A percentile compares a stretch with the other conserved stretches of the same genome.
phyloP scores from a whole-genome alignment of 352 stramenopile genomes.

The Thraustochytrium striatum region DNA sequence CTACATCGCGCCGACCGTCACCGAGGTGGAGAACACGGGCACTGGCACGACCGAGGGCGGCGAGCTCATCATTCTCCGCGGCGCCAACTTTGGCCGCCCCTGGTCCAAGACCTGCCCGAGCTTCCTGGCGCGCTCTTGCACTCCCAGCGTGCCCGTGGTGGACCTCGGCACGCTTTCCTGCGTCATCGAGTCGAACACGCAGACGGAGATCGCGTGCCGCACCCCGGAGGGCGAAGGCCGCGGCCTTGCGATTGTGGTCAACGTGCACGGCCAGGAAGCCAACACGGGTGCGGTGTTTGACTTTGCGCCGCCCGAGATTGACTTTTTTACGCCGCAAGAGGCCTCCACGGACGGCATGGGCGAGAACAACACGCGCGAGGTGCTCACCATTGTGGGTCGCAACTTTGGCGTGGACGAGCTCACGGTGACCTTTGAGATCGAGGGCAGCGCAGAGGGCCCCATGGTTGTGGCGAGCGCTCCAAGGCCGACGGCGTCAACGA shows the following conservation, averaged over 20 bases:
- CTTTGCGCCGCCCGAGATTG: slow-evolving; percentile 3
- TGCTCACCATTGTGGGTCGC: slow-evolving; percentile 22
- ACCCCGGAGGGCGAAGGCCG: slow-evolving; percentile 4
- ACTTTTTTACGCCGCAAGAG: slow-evolving; percentile 16
- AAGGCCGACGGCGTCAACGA: too few species aligned
- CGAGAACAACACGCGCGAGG: neutral
- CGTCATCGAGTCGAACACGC: slow-evolving; percentile 17
- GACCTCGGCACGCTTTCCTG: slow-evolving; percentile 4
- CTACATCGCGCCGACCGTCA: slow-evolving; percentile 1
- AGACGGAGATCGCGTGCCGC: slow-evolving; percentile 18
- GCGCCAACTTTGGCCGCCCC: slow-evolving; percentile 36
- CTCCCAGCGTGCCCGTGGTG: neutral
- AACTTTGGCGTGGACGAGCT: slow-evolving; percentile 46
- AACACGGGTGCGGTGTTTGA: neutral
- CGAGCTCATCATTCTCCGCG: neutral
- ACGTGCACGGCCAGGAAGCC: slow-evolving; percentile 3
- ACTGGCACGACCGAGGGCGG: neutral
- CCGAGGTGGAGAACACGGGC: neutral
- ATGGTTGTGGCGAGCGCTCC: neutral
- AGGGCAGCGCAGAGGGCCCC: neutral
- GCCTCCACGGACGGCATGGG: slow-evolving; percentile 6
- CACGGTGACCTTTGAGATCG: neutral
- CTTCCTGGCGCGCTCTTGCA: neutral
- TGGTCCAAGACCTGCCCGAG: neutral
- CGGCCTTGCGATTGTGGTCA: neutral